Percentiles rank a stretch among this genome's conserved stretches.
Evolutionary conservation across 75 land plant genomes (phyloP).

Genomic region (Pinus taeda): DNA sequence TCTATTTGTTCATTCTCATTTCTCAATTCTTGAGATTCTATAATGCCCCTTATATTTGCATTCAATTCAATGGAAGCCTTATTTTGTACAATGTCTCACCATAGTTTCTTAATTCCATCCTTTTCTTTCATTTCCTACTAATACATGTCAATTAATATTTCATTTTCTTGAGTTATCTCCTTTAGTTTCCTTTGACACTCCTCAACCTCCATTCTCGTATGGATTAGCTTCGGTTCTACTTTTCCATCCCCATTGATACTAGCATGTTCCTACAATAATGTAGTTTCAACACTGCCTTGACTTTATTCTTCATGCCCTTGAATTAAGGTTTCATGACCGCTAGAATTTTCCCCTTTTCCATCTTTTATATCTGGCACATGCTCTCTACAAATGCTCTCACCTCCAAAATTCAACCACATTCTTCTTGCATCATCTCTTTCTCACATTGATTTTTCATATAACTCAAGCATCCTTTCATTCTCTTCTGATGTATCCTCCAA

Average conservation of each 20-base stretch:
- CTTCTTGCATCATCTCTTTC: slow-evolving; percentile 53
- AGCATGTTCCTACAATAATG: background rate
- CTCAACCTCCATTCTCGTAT: slow-evolving; percentile 14
- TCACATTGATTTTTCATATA: slow-evolving; percentile 62
- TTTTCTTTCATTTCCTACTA: slow-evolving; percentile 68
- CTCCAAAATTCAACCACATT: slow-evolving; percentile 8
- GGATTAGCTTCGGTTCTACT: slow-evolving; percentile 8
- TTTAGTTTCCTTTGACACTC: slow-evolving; percentile 40
- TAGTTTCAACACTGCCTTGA: background rate
- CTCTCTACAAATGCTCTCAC: slow-evolving; percentile 9
- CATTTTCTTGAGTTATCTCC: slow-evolving; percentile 64
- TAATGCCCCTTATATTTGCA: background rate
- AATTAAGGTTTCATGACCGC: slow-evolving; percentile 13
- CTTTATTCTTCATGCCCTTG: slow-evolving; percentile 19
- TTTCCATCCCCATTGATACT: background rate
- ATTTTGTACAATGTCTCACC: background rate
- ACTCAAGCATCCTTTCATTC: slow-evolving; percentile 47
- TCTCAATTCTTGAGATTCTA: background rate
- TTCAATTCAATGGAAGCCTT: background rate
- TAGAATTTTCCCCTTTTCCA: background rate
- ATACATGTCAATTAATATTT: slow-evolving; percentile 46
- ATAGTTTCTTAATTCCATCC: slow-evolving; percentile 37
- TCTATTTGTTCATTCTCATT: background rate
- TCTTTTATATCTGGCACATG: background rate
- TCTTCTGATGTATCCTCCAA: slow-evolving; percentile 59